Base-by-base conservation (phyloP, 371 early-diverging fungal species). In the Mucor plumbeus region DNA sequence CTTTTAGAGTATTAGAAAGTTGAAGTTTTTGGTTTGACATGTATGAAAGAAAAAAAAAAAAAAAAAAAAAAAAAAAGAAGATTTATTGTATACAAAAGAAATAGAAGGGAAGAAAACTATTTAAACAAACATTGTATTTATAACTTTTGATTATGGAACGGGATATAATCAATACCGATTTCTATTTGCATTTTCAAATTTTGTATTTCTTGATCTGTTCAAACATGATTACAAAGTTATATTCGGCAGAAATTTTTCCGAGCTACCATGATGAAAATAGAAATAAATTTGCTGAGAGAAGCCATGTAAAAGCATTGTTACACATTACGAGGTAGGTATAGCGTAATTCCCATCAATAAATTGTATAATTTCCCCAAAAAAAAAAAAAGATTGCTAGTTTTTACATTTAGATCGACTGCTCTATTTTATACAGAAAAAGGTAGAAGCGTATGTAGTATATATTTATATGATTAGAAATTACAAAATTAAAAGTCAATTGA, bases 171-270 rank as follows among this genome's bases (percentile, higher is more conserved):
- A 8, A 19, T 47, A 8, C 38, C 38, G 38, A 19, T 21, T 7
- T 10, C 21, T 53, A 53, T 31, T 21, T 31, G 8, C 11, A 26
- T 50, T 19, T 21, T 19, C 11, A 50, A 21, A 14, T 19, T 31
- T 53, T 31, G 5, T 10, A 53, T 53, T 53, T 53, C 53, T 53
- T 53, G 53, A 53, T 53, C 53, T 26, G 53, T 11, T 53, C 53
- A 53, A 53, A 53, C 9, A 19, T 14, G 53, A 14, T 53, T 31
- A 53, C 53, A 53, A 53, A 31, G 14, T 53, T 21, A 11, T 31
- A 8, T 4, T 31, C 53, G 53, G 53, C 13, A 26, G 21, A 13
- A 53, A 53, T 53, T 53, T 53, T 53, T 53, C 53, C 53, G 53
- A 11, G 4, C 53, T 31, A 53, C 31, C 53, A 31, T 8, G 26